Conservation (phyloP, 2,329 filamentous ascomycete species). For the Phoma sp. region DNA sequence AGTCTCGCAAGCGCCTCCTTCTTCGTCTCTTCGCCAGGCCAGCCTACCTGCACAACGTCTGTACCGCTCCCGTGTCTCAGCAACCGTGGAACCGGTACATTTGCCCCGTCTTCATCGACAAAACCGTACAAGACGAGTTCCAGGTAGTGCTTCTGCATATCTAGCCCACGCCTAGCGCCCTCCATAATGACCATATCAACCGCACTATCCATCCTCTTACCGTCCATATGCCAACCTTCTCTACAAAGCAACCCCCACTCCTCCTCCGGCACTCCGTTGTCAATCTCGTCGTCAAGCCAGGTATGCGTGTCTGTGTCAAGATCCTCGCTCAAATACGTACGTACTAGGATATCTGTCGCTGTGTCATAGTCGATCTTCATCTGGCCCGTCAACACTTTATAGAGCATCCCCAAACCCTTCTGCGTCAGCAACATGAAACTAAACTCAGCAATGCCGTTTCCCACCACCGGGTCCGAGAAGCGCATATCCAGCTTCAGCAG, state of each 20-base stretch:
- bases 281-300: constrained; percentile 34
- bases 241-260: constrained; percentile 48
- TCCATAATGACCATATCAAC: constrained; percentile 58
- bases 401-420: constrained; percentile 52
- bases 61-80: constrained; percentile 60
- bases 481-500: constrained; percentile 75
- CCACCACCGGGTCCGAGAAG: constrained; percentile 69
- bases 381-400: constrained; percentile 59
- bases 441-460: constrained; percentile 53
- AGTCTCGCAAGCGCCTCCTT: background rate
- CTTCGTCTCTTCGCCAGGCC: background rate
- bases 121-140: constrained; percentile 70
- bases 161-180: constrained; percentile 59
- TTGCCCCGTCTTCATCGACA: constrained; percentile 58
- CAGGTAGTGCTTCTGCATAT: constrained; percentile 62
- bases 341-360: constrained; percentile 20
- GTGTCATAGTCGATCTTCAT: constrained; percentile 52
- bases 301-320: constrained; percentile 27
- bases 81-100: constrained; percentile 57
- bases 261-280: constrained; percentile 32
- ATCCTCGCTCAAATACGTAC: constrained; percentile 30
- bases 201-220: constrained; percentile 60
- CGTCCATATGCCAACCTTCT: constrained; percentile 59
- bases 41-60: background rate
- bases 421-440: constrained; percentile 62